Evolutionary conservation across 2,329 filamentous ascomycete species (phyloP).

Genomic region (Venturia aucupariae): DNA sequence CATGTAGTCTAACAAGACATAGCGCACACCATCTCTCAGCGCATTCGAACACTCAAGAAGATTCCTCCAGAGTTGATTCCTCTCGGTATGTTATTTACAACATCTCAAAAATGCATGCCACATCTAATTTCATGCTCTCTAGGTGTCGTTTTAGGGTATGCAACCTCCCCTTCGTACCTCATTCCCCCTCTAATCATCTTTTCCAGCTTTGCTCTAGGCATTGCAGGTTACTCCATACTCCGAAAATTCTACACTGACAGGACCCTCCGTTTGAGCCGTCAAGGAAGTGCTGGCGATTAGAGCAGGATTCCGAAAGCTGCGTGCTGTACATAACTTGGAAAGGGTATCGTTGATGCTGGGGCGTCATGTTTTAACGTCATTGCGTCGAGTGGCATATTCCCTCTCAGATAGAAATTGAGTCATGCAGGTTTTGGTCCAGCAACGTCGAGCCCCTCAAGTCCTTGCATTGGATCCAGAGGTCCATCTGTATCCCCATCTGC

Average conservation of each 20-base stretch:
- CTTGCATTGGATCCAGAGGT: conserved; percentile 78
- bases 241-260: conserved; percentile 84
- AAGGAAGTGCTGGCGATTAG: conserved; percentile 37
- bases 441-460: conserved; percentile 84
- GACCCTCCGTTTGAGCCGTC: conserved; percentile 77
- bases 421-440: conserved; percentile 78
- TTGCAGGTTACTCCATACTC: conserved; percentile 70
- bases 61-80: conserved; percentile 91
- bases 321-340: conserved; percentile 5
- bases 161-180: conserved; percentile 7
- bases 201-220: conserved; percentile 56
- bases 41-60: conserved; percentile 78
- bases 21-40: conserved; percentile 97
- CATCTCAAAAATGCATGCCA: background rate
- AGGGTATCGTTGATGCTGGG: conserved; percentile 3
- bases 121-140: conserved; percentile 13
- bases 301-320: background rate
- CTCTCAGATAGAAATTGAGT: conserved; percentile 21
- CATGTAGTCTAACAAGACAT: conserved; percentile 11
- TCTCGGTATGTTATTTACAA: conserved; percentile 59
- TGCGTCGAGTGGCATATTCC: background rate
- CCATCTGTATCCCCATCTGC: conserved; percentile 26
- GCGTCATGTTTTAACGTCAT: background rate
- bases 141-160: conserved; percentile 84
- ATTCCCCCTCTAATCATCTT: conserved; percentile 15